Conservation (phyloP, 2,329 filamentous ascomycete species). For the Aspergillus cejpii region DNA sequence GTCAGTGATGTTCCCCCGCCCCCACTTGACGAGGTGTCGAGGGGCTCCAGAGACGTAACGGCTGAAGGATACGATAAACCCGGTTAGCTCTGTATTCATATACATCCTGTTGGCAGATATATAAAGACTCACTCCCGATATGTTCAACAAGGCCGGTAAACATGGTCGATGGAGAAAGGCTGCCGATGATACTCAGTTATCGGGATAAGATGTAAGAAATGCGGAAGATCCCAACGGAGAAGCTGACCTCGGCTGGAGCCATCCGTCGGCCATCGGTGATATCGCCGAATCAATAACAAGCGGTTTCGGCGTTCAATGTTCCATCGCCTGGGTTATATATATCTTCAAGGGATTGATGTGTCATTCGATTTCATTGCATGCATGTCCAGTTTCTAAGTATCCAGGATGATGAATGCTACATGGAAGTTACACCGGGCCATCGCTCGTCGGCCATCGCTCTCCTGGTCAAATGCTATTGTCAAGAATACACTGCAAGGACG, state of each 20-base stretch:
- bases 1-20: constrained; percentile 83
- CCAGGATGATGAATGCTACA: constrained; percentile 21
- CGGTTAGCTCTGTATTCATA: constrained; percentile 1
- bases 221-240: constrained; percentile 5
- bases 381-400: not conserved
- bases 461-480: constrained; percentile 18
- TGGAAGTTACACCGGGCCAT: constrained; percentile 21
- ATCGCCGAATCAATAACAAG: constrained; percentile 9
- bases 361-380: not conserved
- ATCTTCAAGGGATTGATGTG: not conserved
- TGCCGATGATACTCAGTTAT: not conserved
- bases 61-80: constrained; percentile 47
- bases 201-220: not conserved
- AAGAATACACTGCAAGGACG: constrained; percentile 24
- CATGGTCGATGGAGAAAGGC: constrained; percentile 51
- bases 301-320: constrained; percentile 19
- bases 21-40: constrained; percentile 64
- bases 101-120: not conserved
- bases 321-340: not conserved
- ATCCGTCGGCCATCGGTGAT: constrained; percentile 12
- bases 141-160: constrained; percentile 93
- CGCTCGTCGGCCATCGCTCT: constrained; percentile 18
- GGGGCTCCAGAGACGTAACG: constrained; percentile 70
- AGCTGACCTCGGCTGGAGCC: constrained; percentile 23
- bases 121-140: constrained; percentile 67